These are phyloP conservation scores for Xerocomellus amylosporus DNA, from an alignment of 768 basidiomycete species.

Conservation along the genomic window DNA sequence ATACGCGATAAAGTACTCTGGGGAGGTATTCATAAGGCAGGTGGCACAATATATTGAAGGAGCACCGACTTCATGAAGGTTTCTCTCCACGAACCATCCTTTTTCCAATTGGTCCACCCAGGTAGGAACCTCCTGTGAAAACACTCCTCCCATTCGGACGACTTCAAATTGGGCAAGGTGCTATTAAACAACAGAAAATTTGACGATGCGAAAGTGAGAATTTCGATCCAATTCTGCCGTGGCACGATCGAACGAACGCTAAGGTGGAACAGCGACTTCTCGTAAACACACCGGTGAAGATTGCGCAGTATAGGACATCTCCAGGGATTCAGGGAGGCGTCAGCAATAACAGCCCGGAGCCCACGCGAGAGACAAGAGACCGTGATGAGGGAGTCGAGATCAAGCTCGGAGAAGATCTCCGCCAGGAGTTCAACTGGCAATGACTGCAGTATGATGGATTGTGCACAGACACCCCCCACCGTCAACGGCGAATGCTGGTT, in stretches of 20 bases:
- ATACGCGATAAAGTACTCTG: constrained; percentile 61
- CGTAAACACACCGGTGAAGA: constrained; percentile 47
- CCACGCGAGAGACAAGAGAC: constrained; percentile 61
- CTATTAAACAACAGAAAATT: constrained; percentile 64
- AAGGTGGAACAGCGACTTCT: constrained; percentile 52
- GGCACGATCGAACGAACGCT: constrained; percentile 64
- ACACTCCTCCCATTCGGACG: constrained; percentile 71
- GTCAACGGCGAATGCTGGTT: background rate
- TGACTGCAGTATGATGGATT: constrained; percentile 35
- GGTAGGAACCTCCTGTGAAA: constrained; percentile 72
- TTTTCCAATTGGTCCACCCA: constrained; percentile 71
- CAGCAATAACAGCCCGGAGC: constrained; percentile 56
- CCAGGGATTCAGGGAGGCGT: constrained; percentile 72
- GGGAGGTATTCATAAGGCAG: constrained; percentile 8
- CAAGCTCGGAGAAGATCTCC: constrained; percentile 66
- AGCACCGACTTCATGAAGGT: constrained; percentile 59
- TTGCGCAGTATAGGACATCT: constrained; percentile 62
- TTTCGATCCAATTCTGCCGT: constrained; percentile 77
- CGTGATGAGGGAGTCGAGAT: constrained; percentile 56
- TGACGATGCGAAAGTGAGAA: constrained; percentile 60
- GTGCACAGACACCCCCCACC: background rate
- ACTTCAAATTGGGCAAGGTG: constrained; percentile 64
- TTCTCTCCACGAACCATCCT: constrained; percentile 60
- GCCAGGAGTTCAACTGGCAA: constrained; percentile 79
- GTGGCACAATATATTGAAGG: background rate